Percentiles rank a stretch among this genome's conserved stretches.
These are phyloP conservation scores for Millerozyma miso DNA, from an alignment of 805 yeast species.

Conservation along the genomic window DNA sequence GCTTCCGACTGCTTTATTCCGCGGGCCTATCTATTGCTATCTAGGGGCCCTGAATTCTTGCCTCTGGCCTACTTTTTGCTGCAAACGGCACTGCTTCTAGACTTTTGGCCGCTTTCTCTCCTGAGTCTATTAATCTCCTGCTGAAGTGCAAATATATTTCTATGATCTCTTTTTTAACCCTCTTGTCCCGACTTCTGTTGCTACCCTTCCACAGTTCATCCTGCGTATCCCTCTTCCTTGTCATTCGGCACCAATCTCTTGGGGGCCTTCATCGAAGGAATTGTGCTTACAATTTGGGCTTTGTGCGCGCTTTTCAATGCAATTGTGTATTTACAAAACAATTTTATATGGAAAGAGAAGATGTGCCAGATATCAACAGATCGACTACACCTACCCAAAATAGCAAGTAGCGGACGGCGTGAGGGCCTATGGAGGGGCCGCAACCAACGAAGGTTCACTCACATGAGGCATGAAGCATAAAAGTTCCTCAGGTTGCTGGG, in stretches of 20 bases:
- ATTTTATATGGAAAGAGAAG: neutral
- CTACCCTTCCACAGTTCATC: neutral
- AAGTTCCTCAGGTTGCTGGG: neutral
- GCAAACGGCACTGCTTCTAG: neutral
- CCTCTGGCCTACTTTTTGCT: neutral
- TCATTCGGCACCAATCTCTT: neutral
- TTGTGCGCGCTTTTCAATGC: constrained; percentile 1
- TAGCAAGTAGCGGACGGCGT: neutral
- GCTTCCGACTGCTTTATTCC: no score
- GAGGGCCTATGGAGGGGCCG: neutral
- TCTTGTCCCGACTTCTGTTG: neutral
- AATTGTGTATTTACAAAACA: constrained; percentile 1
- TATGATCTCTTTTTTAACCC: neutral
- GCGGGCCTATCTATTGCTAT: no score
- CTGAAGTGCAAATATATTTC: neutral
- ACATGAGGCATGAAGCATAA: neutral
- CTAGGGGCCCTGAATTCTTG: neutral
- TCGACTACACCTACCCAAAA: neutral
- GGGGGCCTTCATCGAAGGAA: neutral
- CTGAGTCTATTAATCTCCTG: neutral
- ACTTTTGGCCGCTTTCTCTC: neutral
- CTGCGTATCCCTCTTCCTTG: neutral
- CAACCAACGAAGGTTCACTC: neutral
- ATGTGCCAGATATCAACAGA: neutral
- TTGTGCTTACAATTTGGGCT: neutral